These are phyloP conservation scores for Protomyces arabidopsidicola DNA, from an alignment of 1,139 yeast genomes.

Conservation along the genomic window DNA sequence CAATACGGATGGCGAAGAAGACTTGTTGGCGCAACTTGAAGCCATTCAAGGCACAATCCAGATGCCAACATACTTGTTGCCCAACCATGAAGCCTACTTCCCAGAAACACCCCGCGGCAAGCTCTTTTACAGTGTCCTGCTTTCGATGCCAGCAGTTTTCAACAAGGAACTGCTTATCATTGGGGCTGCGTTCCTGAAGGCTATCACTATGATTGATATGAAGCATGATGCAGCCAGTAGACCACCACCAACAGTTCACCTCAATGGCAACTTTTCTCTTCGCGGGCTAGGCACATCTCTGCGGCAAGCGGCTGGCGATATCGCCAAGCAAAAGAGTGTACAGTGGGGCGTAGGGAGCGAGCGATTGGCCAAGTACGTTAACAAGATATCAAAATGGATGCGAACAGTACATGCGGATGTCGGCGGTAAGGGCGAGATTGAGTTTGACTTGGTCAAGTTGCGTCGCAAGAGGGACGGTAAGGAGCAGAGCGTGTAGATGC, in stretches of 20 bases:
- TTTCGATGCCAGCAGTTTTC: slow-evolving; percentile 17
- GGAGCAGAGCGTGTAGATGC: not conserved
- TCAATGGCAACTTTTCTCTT: slow-evolving; percentile 6
- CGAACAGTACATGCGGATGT: slow-evolving; percentile 8
- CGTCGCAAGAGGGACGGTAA: slow-evolving; percentile 1
- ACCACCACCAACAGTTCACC: slow-evolving; percentile 8
- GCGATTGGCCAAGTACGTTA: slow-evolving; percentile 20
- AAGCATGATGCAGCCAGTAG: slow-evolving; percentile 12
- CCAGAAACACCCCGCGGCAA: slow-evolving; percentile 1
- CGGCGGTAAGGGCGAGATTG: slow-evolving; percentile 11
- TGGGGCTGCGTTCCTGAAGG: slow-evolving; percentile 20
- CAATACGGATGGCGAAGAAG: slow-evolving; percentile 10
- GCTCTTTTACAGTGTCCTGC: not conserved
- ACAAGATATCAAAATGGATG: slow-evolving; percentile 16
- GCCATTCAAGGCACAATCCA: slow-evolving; percentile 2
- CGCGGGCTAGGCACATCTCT: slow-evolving; percentile 10
- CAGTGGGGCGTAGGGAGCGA: slow-evolving; percentile 26
- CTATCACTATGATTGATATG: slow-evolving; percentile 23
- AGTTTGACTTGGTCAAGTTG: slow-evolving; percentile 8
- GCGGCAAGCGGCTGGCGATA: slow-evolving; percentile 23
- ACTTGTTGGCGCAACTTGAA: slow-evolving; percentile 16
- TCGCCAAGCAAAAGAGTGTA: slow-evolving; percentile 24
- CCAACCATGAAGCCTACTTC: slow-evolving; percentile 10
- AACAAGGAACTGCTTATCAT: slow-evolving; percentile 21
- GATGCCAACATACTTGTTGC: slow-evolving; percentile 13